Conservation (phyloP, 2,329 filamentous ascomycete genomes). For the Polychaeton citri region DNA sequence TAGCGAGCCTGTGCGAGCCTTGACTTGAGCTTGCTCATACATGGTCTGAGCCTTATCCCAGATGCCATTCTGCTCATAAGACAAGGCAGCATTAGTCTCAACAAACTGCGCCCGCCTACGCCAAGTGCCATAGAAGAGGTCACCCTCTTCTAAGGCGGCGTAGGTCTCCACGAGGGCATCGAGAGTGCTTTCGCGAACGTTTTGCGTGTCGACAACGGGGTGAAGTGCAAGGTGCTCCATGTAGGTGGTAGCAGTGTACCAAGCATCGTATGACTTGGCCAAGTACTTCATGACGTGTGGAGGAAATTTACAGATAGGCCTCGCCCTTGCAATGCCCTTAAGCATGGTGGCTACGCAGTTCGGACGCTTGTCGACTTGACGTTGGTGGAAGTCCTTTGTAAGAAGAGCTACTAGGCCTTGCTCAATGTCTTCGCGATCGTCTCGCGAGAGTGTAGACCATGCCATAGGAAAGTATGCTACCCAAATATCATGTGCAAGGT, state of each 20-base stretch:
- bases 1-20: conserved; percentile 87
- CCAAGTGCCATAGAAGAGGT: conserved; percentile 97
- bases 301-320: conserved; percentile 80
- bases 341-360: conserved; percentile 91
- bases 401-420: conserved; percentile 80
- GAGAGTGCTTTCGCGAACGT: conserved; percentile 82
- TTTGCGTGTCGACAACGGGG: conserved; percentile 70
- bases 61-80: conserved; percentile 97
- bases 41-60: conserved; percentile 98
- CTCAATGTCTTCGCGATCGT: conserved; percentile 82
- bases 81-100: conserved; percentile 91
- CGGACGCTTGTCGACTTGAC: conserved; percentile 86
- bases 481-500: conserved; percentile 82
- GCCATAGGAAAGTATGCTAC: conserved; percentile 80
- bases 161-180: conserved; percentile 95
- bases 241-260: conserved; percentile 88
- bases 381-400: conserved; percentile 88
- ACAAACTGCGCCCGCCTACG: conserved; percentile 88
- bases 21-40: conserved; percentile 94
- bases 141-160: conserved; percentile 79
- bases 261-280: conserved; percentile 85
- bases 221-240: conserved; percentile 80
- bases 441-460: conserved; percentile 77
- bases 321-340: conserved; percentile 72
- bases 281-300: conserved; percentile 94